phyloP scores from a whole-genome alignment of 2,329 filamentous ascomycete genomes.

The Metarhizium robertsii region DNA sequence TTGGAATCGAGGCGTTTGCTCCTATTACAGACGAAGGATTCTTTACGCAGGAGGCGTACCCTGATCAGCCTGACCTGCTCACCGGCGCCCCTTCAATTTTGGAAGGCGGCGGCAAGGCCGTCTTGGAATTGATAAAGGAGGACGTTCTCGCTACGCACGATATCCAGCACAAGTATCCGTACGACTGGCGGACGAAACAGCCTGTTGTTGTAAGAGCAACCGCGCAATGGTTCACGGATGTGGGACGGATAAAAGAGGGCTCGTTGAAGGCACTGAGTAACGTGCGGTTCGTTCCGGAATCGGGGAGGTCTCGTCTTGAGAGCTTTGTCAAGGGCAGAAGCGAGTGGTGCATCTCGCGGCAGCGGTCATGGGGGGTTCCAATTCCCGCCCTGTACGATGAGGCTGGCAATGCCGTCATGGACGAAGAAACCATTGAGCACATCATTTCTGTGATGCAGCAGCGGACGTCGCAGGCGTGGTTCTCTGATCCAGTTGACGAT shows the following conservation, averaged over 20 bases:
- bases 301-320: constrained; percentile 64
- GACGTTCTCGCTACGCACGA: constrained; percentile 60
- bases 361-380: constrained; percentile 92
- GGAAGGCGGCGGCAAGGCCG: constrained; percentile 55
- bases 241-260: constrained; percentile 67
- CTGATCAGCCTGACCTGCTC: constrained; percentile 57
- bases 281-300: constrained; percentile 71
- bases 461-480: constrained; percentile 88
- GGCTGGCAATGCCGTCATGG: constrained; percentile 67
- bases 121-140: constrained; percentile 58
- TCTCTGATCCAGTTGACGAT: constrained; percentile 72
- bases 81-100: constrained; percentile 60
- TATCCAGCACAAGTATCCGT: constrained; percentile 88
- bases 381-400: constrained; percentile 82
- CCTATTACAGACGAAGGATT: constrained; percentile 74
- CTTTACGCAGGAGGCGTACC: constrained; percentile 74
- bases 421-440: constrained; percentile 68
- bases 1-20: constrained; percentile 66
- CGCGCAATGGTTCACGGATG: constrained; percentile 95
- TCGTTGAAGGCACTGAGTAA: constrained; percentile 60
- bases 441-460: constrained; percentile 71
- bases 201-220: constrained; percentile 88
- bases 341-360: constrained; percentile 97
- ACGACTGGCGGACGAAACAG: constrained; percentile 93
- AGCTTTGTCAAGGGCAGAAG: constrained; percentile 81